Percentiles rank a stretch among this genome's conserved stretches.
Conservation (phyloP, 768 basidiomycete genomes). For the Serendipita sp. region DNA sequence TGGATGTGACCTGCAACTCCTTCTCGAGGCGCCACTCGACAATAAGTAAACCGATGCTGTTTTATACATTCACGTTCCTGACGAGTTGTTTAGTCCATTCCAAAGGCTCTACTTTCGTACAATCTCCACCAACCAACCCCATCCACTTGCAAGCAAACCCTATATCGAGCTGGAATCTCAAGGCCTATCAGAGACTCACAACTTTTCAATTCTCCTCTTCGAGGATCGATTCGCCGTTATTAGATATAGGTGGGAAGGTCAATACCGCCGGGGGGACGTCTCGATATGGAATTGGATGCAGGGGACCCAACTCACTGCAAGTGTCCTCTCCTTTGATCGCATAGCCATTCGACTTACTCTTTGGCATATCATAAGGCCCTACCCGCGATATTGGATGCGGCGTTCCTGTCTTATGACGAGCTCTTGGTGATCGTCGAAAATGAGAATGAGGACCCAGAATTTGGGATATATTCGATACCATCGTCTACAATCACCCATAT, state of each 20-base stretch:
- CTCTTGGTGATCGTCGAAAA: neutral
- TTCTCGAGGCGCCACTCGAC: conserved; percentile 31
- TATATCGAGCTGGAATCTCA: conserved; percentile 25
- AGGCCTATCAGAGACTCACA: conserved; percentile 11
- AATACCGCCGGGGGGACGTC: conserved; percentile 7
- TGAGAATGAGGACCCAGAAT: neutral
- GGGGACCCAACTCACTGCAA: neutral
- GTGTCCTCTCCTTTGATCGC: neutral
- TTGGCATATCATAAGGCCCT: neutral
- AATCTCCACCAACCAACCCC: conserved; percentile 34
- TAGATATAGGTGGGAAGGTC: conserved; percentile 21
- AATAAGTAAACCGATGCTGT: conserved; percentile 17
- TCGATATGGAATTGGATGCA: neutral
- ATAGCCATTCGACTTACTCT: neutral
- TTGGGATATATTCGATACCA: neutral
- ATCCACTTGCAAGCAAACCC: conserved; percentile 28
- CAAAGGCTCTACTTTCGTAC: conserved; percentile 36
- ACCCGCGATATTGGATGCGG: neutral
- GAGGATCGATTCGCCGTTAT: conserved; percentile 20
- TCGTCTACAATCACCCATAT: neutral
- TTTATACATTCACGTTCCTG: neutral
- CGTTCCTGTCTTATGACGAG: neutral
- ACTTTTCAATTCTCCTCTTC: conserved; percentile 2
- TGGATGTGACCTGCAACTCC: conserved; percentile 35
- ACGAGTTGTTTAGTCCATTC: too few species aligned